Percentiles rank a stretch among this genome's conserved stretches.
Evolutionary conservation across 768 basidiomycete genomes (phyloP).

Genomic region (Tulasnella calospora): DNA sequence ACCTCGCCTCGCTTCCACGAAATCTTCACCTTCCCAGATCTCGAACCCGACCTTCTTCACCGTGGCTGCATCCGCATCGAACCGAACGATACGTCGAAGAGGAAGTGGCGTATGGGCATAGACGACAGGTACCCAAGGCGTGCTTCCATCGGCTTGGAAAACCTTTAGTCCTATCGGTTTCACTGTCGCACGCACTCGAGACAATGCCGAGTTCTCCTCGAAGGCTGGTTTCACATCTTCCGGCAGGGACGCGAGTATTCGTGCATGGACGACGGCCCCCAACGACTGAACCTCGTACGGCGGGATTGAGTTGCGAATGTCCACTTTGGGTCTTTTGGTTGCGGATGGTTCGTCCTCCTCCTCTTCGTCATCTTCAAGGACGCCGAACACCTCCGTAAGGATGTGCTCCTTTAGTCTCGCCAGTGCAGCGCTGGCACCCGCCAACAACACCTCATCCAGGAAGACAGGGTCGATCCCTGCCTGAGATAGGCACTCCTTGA

Average conservation of each 20-base stretch:
- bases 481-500: conserved; percentile 26
- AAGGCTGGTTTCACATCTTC: conserved; percentile 27
- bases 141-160: conserved; percentile 23
- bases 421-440: conserved; percentile 31
- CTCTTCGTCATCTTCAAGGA: conserved; percentile 32
- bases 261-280: conserved; percentile 32
- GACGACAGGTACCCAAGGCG: conserved; percentile 28
- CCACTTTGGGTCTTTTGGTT: conserved; percentile 31
- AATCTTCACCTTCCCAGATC: conserved; percentile 32
- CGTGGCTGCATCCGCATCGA: conserved; percentile 28
- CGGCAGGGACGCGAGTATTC: conserved; percentile 29
- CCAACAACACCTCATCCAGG: conserved; percentile 34
- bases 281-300: conserved; percentile 30
- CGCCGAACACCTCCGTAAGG: conserved; percentile 28
- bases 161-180: conserved; percentile 31
- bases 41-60: conserved; percentile 30
- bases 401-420: conserved; percentile 28
- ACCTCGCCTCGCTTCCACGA: conserved; percentile 25
- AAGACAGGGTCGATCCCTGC: conserved; percentile 28
- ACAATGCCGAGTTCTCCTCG: conserved; percentile 22
- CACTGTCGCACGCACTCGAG: conserved; percentile 26
- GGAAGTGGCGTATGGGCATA: conserved; percentile 31
- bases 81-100: conserved; percentile 29
- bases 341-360: conserved; percentile 29
- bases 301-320: conserved; percentile 26